Conservation (phyloP, 257 asterid species). For the Lycium barbarum region DNA sequence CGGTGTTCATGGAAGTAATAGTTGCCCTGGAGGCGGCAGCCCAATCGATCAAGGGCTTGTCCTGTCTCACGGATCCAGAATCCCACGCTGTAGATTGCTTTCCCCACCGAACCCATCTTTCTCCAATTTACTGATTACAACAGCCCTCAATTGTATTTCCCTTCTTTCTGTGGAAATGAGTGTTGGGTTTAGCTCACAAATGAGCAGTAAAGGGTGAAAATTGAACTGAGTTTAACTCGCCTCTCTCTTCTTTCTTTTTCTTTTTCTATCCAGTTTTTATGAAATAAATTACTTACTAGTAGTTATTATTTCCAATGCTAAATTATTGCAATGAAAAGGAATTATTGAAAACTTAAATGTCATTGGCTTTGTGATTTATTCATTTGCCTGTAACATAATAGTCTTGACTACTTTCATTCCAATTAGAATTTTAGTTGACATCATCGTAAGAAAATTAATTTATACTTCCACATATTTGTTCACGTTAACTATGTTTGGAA, state of each 20-base stretch:
- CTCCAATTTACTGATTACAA: background rate
- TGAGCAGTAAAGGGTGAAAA: background rate
- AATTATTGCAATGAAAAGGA: too few relatives aligned
- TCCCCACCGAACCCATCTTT: slow-evolving; percentile 68
- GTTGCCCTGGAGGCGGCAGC: slow-evolving; percentile 94
- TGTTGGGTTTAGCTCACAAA: slow-evolving; percentile 11
- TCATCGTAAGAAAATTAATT: too few relatives aligned
- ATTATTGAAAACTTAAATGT: too few relatives aligned
- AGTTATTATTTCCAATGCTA: too few relatives aligned
- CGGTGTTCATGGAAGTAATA: slow-evolving; percentile 83
- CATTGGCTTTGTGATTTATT: too few relatives aligned
- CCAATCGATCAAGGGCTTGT: slow-evolving; percentile 98
- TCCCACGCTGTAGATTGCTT: slow-evolving; percentile 89
- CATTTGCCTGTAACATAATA: too few relatives aligned
- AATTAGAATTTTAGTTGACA: too few relatives aligned
- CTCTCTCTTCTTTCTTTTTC: background rate
- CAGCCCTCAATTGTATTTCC: background rate
- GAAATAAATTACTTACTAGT: too few relatives aligned
- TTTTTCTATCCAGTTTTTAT: too few relatives aligned
- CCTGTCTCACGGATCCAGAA: slow-evolving; percentile 98
- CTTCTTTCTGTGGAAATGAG: slow-evolving; percentile 1
- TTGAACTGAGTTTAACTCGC: slow-evolving; percentile 31
- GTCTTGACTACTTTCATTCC: too few relatives aligned
- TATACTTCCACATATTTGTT: too few relatives aligned
- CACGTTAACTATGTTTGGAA: background rate